A percentile compares a stretch with the other conserved stretches of the same genome.
phyloP scores from a whole-genome alignment of 306 rosid genomes.

The Ochetophila trinervis region DNA sequence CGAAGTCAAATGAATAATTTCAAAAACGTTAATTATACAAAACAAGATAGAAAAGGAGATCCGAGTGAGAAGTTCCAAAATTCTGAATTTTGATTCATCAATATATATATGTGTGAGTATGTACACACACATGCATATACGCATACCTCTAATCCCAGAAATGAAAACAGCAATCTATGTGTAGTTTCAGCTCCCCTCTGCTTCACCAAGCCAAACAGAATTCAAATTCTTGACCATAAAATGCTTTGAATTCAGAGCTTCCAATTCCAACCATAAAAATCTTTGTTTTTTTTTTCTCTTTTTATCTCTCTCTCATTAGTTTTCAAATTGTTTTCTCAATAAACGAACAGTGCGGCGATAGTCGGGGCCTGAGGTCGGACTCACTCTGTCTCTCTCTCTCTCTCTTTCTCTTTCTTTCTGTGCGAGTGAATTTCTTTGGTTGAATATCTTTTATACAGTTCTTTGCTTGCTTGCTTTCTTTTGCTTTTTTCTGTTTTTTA shows the following conservation, averaged over 20 bases:
- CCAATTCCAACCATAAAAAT: constrained; percentile 19
- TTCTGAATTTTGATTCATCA: not conserved
- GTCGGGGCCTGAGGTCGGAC: constrained; percentile 47
- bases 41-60: not conserved
- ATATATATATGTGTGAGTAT: not conserved
- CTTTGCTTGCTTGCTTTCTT: constrained; percentile 17
- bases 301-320: constrained; percentile 16
- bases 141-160: not conserved
- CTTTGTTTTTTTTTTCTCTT: constrained; percentile 12
- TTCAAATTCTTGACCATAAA: constrained; percentile 13
- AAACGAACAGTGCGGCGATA: constrained; percentile 45
- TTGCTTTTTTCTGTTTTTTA: constrained; percentile 12
- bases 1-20: not conserved
- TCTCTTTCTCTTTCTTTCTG: constrained; percentile 7
- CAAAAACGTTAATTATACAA: not conserved
- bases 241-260: constrained; percentile 23
- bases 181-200: constrained; percentile 9
- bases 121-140: not conserved
- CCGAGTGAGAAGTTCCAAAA: constrained; percentile 3
- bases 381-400: constrained; percentile 4
- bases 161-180: constrained; percentile 4
- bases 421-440: constrained; percentile 28
- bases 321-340: constrained; percentile 27
- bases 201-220: constrained; percentile 6
- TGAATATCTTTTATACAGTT: constrained; percentile 48